Evolutionary conservation across 176 grass and related monocot species (phyloP).

Genomic region (Aegilops longissima): DNA sequence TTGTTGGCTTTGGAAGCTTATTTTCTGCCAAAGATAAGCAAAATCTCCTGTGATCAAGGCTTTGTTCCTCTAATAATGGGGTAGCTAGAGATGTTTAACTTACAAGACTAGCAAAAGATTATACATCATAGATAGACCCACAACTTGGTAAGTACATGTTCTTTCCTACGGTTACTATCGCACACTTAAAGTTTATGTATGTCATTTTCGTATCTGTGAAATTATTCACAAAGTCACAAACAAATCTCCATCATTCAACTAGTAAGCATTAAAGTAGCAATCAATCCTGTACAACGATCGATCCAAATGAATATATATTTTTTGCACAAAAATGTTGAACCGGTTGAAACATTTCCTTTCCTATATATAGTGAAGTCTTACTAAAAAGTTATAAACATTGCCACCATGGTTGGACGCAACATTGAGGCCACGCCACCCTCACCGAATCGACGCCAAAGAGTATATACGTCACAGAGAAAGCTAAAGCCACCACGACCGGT

Average conservation of each 20-base stretch:
- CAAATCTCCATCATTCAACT: not conserved
- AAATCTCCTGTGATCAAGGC: constrained; percentile 28
- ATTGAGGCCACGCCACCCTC: not conserved
- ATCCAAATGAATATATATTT: not conserved
- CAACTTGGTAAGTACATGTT: constrained; percentile 11
- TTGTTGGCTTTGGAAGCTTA: not conserved
- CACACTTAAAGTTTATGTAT: constrained; percentile 12
- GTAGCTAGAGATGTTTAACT: constrained; percentile 37
- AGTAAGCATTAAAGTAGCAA: constrained; percentile 7
- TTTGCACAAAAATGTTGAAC: not conserved
- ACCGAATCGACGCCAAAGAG: not conserved
- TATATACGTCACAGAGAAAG: not conserved
- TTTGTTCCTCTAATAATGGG: constrained; percentile 27
- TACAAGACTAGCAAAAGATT: constrained; percentile 42
- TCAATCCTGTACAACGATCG: not conserved
- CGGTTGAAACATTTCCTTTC: too few species aligned
- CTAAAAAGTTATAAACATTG: not conserved
- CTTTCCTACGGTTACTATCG: not conserved
- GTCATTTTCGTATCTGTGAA: constrained; percentile 29
- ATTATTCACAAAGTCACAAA: constrained; percentile 17
- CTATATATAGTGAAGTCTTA: not conserved
- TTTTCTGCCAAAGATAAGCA: constrained; percentile 2
- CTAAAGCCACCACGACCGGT: not conserved
- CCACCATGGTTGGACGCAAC: not conserved
- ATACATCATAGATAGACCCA: constrained; percentile 19